A percentile compares a stretch with the other conserved stretches of the same genome.
Evolutionary conservation across 345 rosid species (phyloP).

Genomic region (Theobroma cacao): DNA sequence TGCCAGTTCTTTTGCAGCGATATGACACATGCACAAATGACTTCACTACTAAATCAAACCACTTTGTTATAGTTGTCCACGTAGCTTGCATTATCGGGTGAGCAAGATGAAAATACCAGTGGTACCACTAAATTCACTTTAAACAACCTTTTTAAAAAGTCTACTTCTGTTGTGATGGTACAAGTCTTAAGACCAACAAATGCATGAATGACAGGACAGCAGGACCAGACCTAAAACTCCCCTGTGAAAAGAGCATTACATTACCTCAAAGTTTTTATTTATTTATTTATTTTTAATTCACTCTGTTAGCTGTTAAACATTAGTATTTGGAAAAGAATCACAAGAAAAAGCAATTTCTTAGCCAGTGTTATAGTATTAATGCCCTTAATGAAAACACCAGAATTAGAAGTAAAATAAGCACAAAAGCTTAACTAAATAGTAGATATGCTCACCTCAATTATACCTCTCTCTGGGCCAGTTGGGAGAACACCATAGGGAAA

Average conservation of each 20-base stretch:
- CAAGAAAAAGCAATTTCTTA: not conserved
- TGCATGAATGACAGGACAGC: not conserved
- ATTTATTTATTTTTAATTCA: too few relatives aligned
- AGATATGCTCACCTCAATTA: slow-evolving; percentile 71
- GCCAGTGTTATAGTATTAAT: not conserved
- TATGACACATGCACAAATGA: not conserved
- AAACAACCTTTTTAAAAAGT: not conserved
- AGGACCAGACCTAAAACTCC: not conserved
- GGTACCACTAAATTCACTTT: not conserved
- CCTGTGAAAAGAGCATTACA: not conserved
- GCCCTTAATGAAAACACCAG: not conserved
- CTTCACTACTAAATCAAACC: not conserved
- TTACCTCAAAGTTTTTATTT: not conserved
- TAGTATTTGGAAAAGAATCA: not conserved
- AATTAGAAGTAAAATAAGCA: not conserved
- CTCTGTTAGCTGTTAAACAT: not conserved
- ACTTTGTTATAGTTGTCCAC: not conserved
- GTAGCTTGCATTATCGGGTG: not conserved
- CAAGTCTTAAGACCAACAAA: not conserved
- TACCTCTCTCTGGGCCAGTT: slow-evolving; percentile 93
- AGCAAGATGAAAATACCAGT: not conserved
- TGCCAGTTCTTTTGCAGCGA: not conserved
- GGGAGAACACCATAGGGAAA: slow-evolving; percentile 99
- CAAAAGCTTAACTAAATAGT: not conserved
- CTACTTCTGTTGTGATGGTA: not conserved